Evolutionary conservation across 305 asterid species (phyloP).

Genomic region (Fraxinus sp.): DNA sequence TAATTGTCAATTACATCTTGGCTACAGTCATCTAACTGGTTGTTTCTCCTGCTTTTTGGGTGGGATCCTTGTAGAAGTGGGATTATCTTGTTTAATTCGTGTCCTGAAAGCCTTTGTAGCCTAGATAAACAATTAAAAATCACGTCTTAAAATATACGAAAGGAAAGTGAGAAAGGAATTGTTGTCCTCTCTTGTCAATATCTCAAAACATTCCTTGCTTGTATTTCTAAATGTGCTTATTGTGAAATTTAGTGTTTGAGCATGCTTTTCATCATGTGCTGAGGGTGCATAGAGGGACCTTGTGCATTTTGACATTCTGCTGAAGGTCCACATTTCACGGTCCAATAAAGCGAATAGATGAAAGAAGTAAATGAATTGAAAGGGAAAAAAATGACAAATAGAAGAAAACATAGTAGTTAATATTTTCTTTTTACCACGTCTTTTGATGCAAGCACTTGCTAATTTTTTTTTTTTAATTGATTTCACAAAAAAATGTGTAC

Average conservation of each 20-base stretch:
- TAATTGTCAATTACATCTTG: background rate
- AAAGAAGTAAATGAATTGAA: background rate
- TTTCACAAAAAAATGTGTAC: background rate
- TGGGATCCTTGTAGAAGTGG: background rate
- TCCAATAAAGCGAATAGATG: background rate
- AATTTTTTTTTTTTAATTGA: background rate
- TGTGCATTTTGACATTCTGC: background rate
- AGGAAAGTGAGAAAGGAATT: background rate
- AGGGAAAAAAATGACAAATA: background rate
- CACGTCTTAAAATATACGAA: background rate
- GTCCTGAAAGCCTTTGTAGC: background rate
- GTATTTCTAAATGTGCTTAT: background rate
- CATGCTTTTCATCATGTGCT: background rate
- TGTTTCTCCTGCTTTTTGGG: background rate
- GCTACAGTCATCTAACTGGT: background rate
- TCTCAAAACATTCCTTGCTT: background rate
- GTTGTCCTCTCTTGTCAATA: background rate
- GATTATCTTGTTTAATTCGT: background rate
- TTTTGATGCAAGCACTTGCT: background rate
- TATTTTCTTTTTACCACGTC: background rate
- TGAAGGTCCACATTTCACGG: background rate
- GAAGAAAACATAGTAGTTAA: background rate
- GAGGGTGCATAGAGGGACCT: background rate
- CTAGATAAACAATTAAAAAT: background rate
- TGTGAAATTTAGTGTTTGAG: background rate